Evolutionary conservation across 306 rosid genomes (phyloP), one percentile per base, ranked within the genome.

Genomic region (Glycine latifolia): DNA sequence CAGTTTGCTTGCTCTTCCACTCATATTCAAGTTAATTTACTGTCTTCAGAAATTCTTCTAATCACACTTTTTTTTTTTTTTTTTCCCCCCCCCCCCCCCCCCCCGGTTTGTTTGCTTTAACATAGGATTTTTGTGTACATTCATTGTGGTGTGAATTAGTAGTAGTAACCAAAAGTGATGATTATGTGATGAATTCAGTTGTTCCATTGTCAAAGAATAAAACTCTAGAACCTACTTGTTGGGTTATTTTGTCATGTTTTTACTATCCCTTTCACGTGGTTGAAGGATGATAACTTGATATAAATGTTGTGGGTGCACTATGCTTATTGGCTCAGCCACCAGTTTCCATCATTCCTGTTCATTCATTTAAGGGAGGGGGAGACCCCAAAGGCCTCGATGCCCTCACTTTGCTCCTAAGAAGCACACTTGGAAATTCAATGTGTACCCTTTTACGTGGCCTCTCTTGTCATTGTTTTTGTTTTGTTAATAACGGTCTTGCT

Each of bases 41-140:
- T 79, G 86, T 75, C 71, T 72, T 83, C 91, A 89, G 81, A 81
- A 85, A 81, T 86, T 85, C 85, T 59, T 89, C 89, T 17, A 79
- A 52, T 75, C 87, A 79, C 90, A 79, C 87, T 73, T 33, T 39
- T 5, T 4, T 62, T 16, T 14, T 44, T 20, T 20, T 20, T 20
- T 0, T 1, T 20, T n/a, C n/a, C n/a, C n/a, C n/a, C 74, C 74
- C 56, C 79, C 68, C 11, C 69, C 9, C 74, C 74, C 58, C 79
- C 68, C 11, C 69, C 9, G 6, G 62, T 31, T 70, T 73, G 77
- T 86, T 87, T 80, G 85, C 61, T 77, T 26, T 72, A 85, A 85
- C 88, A 85, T 88, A 90, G 90, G 75, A 86, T 88, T 89, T 87
- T 85, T 85, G 89, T 92, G 94, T 92, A 91, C 75, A 90, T 89